phyloP scores from a whole-genome alignment of 306 rosid genomes.

The Corylus heterophylla region DNA sequence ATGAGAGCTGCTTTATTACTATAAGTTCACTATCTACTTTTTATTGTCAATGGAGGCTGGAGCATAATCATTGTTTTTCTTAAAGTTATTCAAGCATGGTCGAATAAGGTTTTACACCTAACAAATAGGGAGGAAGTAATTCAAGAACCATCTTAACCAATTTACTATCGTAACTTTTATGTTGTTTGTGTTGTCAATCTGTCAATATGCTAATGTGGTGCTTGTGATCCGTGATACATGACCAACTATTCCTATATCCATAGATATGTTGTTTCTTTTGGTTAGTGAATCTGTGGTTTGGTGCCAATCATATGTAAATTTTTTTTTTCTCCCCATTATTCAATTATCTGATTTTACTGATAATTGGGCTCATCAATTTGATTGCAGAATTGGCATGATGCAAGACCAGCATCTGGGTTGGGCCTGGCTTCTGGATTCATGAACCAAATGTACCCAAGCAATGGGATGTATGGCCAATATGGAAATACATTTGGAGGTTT shows the following conservation, averaged over 20 bases:
- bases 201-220: too few species aligned
- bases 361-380: neutral
- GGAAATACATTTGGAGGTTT: constrained; percentile 38
- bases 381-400: constrained; percentile 40
- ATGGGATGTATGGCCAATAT: constrained; percentile 32
- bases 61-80: constrained; percentile 6
- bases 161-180: neutral
- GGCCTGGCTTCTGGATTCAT: constrained; percentile 39
- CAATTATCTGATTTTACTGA: neutral
- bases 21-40: neutral
- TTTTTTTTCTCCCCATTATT: neutral
- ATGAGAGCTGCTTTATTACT: constrained; percentile 11
- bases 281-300: neutral
- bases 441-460: constrained; percentile 39
- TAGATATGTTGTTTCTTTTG: neutral
- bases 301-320: neutral
- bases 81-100: neutral
- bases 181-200: neutral
- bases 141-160: neutral
- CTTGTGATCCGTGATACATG: neutral
- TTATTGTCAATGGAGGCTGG: neutral
- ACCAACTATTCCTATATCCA: neutral
- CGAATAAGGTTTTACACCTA: too few species aligned
- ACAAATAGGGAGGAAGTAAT: neutral
- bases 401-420: constrained; percentile 31